A percentile compares a stretch with the other conserved stretches of the same genome.
Conservation (phyloP, 139 green algal species). For the Chlorella sp. region DNA sequence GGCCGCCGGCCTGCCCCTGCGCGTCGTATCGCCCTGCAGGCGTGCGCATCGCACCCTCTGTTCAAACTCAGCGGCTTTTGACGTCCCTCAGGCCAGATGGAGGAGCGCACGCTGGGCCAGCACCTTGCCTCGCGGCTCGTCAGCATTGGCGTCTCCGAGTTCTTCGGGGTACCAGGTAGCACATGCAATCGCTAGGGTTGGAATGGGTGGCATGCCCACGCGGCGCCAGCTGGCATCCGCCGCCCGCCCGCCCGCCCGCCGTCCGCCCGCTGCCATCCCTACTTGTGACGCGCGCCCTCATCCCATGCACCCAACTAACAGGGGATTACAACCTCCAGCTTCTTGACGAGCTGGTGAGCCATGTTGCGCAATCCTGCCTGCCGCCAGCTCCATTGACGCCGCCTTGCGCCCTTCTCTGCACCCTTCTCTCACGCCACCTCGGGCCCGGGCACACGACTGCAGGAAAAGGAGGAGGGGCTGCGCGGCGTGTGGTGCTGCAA, state of each 20-base stretch:
- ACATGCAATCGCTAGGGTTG: not conserved
- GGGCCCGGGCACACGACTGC: too few species aligned
- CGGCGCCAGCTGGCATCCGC: not conserved
- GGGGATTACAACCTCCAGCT: slow-evolving; percentile 38
- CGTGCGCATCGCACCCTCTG: too few species aligned
- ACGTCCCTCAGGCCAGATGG: too few species aligned
- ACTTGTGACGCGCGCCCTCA: not conserved
- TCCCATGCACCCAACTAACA: not conserved
- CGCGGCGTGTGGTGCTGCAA: slow-evolving; percentile 68
- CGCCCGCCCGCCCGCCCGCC: not conserved
- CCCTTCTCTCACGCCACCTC: too few species aligned
- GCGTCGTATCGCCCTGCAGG: too few species aligned
- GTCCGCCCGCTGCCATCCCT: not conserved
- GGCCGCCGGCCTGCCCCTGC: too few species aligned
- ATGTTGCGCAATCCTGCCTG: too few species aligned
- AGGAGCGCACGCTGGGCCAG: slow-evolving; percentile 46
- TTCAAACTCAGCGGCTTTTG: too few species aligned
- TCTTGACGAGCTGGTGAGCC: slow-evolving; percentile 30
- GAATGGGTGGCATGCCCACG: not conserved
- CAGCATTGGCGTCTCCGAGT: slow-evolving; percentile 47
- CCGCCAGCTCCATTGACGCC: too few species aligned
- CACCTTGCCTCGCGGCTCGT: slow-evolving; percentile 57
- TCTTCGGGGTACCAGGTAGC: slow-evolving; percentile 33
- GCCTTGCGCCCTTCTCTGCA: too few species aligned
- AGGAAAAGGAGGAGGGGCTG: slow-evolving; percentile 19